These are phyloP conservation scores for Triticum monococcum DNA, from an alignment of 176 grass and related monocot genomes.

Conservation along the genomic window DNA sequence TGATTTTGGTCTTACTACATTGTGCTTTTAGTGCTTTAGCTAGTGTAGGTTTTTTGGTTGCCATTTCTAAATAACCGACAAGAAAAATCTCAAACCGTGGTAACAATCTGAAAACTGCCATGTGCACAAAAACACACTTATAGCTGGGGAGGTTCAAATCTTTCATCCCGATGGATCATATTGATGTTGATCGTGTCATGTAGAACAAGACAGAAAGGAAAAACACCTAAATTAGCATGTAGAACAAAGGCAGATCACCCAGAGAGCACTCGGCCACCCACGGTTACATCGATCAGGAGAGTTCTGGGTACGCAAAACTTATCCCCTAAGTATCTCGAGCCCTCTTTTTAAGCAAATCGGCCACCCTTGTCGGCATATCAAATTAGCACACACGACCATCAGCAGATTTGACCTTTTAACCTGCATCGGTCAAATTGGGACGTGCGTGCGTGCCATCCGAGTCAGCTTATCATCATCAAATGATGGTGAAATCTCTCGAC, in stretches of 20 bases:
- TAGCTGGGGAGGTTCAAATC: too few species aligned
- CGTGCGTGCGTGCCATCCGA: constrained; percentile 30
- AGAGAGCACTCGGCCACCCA: background rate
- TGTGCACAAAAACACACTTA: too few species aligned
- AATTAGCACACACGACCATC: background rate
- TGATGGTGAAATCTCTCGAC: constrained; percentile 14
- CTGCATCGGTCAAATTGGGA: constrained; percentile 14
- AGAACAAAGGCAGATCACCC: background rate
- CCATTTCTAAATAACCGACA: too few species aligned
- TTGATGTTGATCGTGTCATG: too few species aligned
- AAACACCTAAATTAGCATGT: too few species aligned
- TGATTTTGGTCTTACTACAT: background rate
- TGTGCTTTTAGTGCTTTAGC: background rate
- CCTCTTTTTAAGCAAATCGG: constrained; percentile 3
- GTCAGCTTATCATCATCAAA: constrained; percentile 51
- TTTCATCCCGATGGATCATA: too few species aligned
- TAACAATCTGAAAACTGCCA: too few species aligned
- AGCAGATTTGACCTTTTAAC: constrained; percentile 11
- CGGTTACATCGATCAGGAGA: background rate
- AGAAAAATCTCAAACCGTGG: too few species aligned
- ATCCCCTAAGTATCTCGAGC: constrained; percentile 26
- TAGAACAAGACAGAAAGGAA: too few species aligned
- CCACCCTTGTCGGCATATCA: background rate
- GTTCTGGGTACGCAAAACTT: constrained; percentile 6
- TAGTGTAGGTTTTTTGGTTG: too few species aligned